Percentiles rank a stretch among this genome's conserved stretches.
Conservation (phyloP, 2,329 filamentous ascomycete species). For the Venturia oleaginea region DNA sequence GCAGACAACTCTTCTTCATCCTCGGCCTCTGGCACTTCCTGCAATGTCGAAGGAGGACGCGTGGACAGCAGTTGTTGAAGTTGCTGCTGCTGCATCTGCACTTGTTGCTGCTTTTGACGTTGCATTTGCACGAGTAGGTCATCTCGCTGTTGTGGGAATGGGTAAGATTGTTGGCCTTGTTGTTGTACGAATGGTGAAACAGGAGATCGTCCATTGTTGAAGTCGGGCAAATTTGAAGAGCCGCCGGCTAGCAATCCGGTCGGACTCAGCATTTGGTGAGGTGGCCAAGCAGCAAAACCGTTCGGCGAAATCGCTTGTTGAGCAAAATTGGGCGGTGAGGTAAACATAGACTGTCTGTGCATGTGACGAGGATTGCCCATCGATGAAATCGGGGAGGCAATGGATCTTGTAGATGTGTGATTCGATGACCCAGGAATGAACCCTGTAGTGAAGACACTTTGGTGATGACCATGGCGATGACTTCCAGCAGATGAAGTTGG, state of each 20-base stretch:
- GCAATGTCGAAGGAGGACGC: constrained; percentile 42
- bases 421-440: constrained; percentile 46
- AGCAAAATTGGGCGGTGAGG: constrained; percentile 58
- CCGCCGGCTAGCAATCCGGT: constrained; percentile 30
- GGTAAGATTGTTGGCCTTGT: constrained; percentile 33
- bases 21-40: constrained; percentile 66
- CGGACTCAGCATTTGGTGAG: constrained; percentile 30
- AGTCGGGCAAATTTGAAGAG: constrained; percentile 32
- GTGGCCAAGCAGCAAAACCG: constrained; percentile 32
- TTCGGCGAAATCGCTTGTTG: constrained; percentile 49
- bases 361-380: constrained; percentile 49
- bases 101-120: constrained; percentile 38
- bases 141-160: constrained; percentile 23
- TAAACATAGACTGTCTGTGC: constrained; percentile 60
- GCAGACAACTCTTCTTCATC: constrained; percentile 45
- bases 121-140: constrained; percentile 38
- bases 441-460: constrained; percentile 40
- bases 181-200: constrained; percentile 54
- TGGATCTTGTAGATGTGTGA: constrained; percentile 52
- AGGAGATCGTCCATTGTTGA: constrained; percentile 26
- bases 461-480: constrained; percentile 49
- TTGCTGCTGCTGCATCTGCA: constrained; percentile 46
- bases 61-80: constrained; percentile 33
- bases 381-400: constrained; percentile 66
- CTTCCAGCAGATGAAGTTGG: constrained; percentile 71